phyloP scores from a whole-genome alignment of 2,329 filamentous ascomycete genomes.

The Cylindrodendrum hubeiense region DNA sequence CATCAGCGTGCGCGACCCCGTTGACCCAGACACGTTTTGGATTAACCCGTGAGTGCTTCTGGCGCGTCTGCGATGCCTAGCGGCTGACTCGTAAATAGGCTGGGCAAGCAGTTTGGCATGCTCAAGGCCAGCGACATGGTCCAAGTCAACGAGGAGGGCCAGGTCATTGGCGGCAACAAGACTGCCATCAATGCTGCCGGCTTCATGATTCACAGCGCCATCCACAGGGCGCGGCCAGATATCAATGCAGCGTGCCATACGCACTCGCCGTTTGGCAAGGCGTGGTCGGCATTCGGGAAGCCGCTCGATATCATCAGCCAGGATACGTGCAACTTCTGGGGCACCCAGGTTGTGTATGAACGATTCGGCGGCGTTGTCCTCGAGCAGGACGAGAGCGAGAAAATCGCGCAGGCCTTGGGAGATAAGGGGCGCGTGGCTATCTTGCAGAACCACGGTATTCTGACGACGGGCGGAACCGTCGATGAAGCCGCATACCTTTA shows the following conservation, averaged over 20 bases:
- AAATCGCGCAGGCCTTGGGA: constrained; percentile 68
- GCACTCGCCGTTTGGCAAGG: constrained; percentile 68
- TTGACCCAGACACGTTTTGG: constrained; percentile 70
- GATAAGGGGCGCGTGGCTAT: constrained; percentile 63
- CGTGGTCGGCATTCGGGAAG: constrained; percentile 68
- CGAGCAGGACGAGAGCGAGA: constrained; percentile 67
- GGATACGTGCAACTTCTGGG: constrained; percentile 67
- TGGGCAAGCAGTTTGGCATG: constrained; percentile 63
- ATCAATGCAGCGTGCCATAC: constrained; percentile 70
- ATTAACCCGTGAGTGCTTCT: constrained; percentile 48
- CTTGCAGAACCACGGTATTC: constrained; percentile 72
- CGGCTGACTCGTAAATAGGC: not conserved
- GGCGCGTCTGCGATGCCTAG: not conserved
- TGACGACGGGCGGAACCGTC: constrained; percentile 72
- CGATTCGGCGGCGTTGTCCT: constrained; percentile 73
- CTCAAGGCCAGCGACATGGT: constrained; percentile 72
- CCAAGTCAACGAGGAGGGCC: constrained; percentile 67
- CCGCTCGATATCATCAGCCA: constrained; percentile 72
- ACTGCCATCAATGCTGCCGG: constrained; percentile 67
- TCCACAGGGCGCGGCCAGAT: constrained; percentile 69
- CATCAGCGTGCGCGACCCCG: constrained; percentile 72
- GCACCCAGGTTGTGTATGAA: constrained; percentile 67
- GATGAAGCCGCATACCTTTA: constrained; percentile 76
- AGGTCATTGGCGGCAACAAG: constrained; percentile 68
- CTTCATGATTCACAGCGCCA: constrained; percentile 70